Conservation (phyloP, 2,329 filamentous ascomycete genomes). For the Colletotrichum agaves region DNA sequence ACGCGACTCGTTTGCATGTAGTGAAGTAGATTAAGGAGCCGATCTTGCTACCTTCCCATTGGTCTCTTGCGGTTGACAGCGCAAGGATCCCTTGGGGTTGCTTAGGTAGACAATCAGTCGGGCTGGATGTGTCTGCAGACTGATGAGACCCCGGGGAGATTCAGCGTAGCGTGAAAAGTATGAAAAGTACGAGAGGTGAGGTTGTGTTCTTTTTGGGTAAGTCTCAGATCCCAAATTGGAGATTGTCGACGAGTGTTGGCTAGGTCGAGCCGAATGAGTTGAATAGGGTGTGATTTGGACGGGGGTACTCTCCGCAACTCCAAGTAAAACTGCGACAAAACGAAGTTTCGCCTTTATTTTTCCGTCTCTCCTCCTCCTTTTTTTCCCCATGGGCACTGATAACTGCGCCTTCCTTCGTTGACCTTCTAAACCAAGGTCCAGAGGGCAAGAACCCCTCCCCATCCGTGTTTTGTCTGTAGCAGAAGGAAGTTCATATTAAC, state of each 20-base stretch:
- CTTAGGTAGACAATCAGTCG: neutral
- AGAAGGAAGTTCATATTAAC: conserved; percentile 27
- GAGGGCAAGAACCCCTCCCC: conserved; percentile 1
- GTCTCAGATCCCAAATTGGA: neutral
- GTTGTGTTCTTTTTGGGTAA: conserved; percentile 1
- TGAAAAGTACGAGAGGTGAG: conserved; percentile 23
- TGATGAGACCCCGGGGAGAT: neutral
- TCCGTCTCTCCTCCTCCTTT: neutral
- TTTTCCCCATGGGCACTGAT: neutral
- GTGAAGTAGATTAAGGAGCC: conserved; percentile 5
- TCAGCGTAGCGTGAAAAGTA: conserved; percentile 1
- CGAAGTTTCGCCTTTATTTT: neutral
- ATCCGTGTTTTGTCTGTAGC: conserved; percentile 11
- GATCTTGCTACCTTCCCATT: neutral
- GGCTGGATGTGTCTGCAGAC: neutral
- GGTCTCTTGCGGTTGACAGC: neutral
- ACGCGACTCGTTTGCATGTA: too few species aligned
- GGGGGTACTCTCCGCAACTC: neutral
- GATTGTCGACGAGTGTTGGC: neutral
- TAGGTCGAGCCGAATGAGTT: conserved; percentile 2
- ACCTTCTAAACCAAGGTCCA: conserved; percentile 6
- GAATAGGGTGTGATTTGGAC: conserved; percentile 17
- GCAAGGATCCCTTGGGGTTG: conserved; percentile 18
- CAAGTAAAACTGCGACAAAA: neutral
- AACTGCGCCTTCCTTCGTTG: conserved; percentile 6